These are phyloP conservation scores for Ophiostoma sp. DNA, from an alignment of 2,329 filamentous ascomycete genomes.

Conservation along the genomic window DNA sequence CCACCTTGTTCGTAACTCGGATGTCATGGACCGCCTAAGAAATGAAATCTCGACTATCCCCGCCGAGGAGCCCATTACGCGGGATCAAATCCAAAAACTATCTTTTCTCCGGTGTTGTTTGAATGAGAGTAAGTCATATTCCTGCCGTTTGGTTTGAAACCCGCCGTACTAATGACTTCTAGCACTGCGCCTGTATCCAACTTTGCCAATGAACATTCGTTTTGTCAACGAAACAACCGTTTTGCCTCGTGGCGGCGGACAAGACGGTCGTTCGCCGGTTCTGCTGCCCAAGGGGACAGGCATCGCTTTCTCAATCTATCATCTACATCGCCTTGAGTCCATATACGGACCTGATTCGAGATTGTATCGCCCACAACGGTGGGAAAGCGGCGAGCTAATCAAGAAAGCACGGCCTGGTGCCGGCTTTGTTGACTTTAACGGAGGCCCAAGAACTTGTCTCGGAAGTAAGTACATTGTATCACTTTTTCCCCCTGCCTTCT, in stretches of 20 bases:
- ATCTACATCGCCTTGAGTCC: not conserved
- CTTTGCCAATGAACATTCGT: slow-evolving; percentile 16
- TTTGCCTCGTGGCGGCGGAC: not conserved
- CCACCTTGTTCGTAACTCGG: not conserved
- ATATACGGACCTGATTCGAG: not conserved
- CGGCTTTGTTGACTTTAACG: slow-evolving; percentile 24
- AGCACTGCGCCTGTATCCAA: slow-evolving; percentile 1
- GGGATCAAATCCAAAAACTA: not conserved
- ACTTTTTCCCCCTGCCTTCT: not conserved
- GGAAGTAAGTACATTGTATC: slow-evolving; percentile 21
- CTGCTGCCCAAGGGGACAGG: not conserved
- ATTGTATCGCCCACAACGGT: not conserved
- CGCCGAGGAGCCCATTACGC: not conserved
- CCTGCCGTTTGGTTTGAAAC: not conserved
- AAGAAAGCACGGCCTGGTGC: slow-evolving; percentile 16
- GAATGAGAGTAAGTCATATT: not conserved
- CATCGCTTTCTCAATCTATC: not conserved
- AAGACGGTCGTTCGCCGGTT: not conserved
- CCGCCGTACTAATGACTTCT: not conserved
- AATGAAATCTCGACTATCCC: not conserved
- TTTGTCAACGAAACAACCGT: not conserved
- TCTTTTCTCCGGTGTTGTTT: not conserved
- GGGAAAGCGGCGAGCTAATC: not conserved
- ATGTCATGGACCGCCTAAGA: not conserved
- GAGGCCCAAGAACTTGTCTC: slow-evolving; percentile 20